phyloP scores from a whole-genome alignment of 208 protist species.

The Trypanosoma melophagium region DNA sequence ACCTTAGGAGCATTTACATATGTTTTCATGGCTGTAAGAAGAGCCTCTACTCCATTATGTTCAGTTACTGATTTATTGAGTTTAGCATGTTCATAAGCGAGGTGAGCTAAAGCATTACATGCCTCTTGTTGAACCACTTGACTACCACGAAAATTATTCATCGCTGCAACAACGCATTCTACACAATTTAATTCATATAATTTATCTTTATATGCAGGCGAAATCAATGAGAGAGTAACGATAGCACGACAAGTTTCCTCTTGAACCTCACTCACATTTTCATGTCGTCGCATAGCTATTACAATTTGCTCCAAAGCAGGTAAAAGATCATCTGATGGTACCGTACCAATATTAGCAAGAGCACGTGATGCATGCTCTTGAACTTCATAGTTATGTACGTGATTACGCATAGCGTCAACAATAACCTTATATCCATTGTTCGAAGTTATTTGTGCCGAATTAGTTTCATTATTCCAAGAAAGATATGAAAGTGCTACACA shows the following conservation, averaged over 20 bases:
- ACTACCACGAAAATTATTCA: conserved; percentile 69
- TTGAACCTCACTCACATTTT: conserved; percentile 78
- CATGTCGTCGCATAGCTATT: conserved; percentile 79
- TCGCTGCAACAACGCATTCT: conserved; percentile 69
- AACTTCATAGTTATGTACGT: conserved; percentile 84
- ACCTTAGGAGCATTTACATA: conserved; percentile 79
- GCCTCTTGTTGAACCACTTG: conserved; percentile 89
- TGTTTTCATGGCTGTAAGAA: conserved; percentile 76
- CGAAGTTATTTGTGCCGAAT: conserved; percentile 77
- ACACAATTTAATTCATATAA: conserved; percentile 72
- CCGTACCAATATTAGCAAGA: conserved; percentile 84
- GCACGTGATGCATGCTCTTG: conserved; percentile 89
- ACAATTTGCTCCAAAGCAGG: conserved; percentile 81
- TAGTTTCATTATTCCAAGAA: conserved; percentile 86
- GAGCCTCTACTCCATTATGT: conserved; percentile 66
- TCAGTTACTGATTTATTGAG: conserved; percentile 83
- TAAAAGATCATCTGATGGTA: conserved; percentile 49
- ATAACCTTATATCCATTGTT: conserved; percentile 81
- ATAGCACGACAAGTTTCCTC: conserved; percentile 90
- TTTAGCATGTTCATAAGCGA: conserved; percentile 87
- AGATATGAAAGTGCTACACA: conserved; percentile 91
- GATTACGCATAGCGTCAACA: conserved; percentile 86
- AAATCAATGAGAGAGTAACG: conserved; percentile 86
- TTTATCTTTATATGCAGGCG: conserved; percentile 81
- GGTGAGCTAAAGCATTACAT: conserved; percentile 90